Conservation (phyloP, 1,139 yeast species). For the Scheffersomyces lignicola region DNA sequence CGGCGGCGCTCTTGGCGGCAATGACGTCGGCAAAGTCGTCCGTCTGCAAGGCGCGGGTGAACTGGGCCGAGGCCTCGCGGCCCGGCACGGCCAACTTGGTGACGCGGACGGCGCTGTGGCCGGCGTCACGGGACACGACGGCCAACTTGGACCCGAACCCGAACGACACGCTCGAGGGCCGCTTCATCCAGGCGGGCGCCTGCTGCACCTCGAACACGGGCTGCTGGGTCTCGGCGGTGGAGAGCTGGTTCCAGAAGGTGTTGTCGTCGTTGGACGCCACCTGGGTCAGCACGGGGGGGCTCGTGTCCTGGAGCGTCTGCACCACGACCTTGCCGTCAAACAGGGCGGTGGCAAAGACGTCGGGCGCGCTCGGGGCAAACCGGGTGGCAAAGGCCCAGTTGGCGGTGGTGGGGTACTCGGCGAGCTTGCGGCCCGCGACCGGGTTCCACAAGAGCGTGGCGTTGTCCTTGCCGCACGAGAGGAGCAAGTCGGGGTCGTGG, state of each 20-base stretch:
- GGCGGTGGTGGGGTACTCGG: slow-evolving; percentile 87
- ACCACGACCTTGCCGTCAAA: slow-evolving; percentile 84
- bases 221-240: slow-evolving; percentile 73
- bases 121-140: slow-evolving; percentile 45
- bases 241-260: slow-evolving; percentile 77
- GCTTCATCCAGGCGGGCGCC: slow-evolving; percentile 87
- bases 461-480: slow-evolving; percentile 92
- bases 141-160: slow-evolving; percentile 95
- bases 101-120: slow-evolving; percentile 49
- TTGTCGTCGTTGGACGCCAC: slow-evolving; percentile 59
- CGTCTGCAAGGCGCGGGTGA: slow-evolving; percentile 59
- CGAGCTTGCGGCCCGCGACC: slow-evolving; percentile 62
- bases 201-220: slow-evolving; percentile 67
- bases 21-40: slow-evolving; percentile 58
- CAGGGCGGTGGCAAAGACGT: slow-evolving; percentile 88
- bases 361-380: slow-evolving; percentile 89
- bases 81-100: slow-evolving; percentile 45
- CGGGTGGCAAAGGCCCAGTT: slow-evolving; percentile 91
- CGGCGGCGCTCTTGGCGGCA: slow-evolving; percentile 46
- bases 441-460: slow-evolving; percentile 92
- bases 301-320: slow-evolving; percentile 85
- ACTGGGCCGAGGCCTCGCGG: slow-evolving; percentile 41
- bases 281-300: slow-evolving; percentile 51
- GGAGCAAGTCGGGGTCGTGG: slow-evolving; percentile 72
- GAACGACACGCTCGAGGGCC: slow-evolving; percentile 76